Percentiles rank a stretch among this genome's conserved stretches.
These are phyloP conservation scores for Ambrosia hybrid DNA, from an alignment of 140 eudicot genomes.

Conservation along the genomic window DNA sequence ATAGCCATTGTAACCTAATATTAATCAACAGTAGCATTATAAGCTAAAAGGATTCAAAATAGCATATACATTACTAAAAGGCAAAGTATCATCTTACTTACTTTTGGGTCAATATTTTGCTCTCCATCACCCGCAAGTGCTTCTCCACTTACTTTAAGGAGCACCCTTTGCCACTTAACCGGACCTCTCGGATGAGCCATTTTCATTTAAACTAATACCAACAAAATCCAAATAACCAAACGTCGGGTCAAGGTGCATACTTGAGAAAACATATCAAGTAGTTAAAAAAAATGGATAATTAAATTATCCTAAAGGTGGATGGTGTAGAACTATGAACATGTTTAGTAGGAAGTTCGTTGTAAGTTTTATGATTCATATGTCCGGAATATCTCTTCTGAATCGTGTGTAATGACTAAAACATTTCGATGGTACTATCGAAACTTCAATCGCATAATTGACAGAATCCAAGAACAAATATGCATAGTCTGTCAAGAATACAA, in stretches of 20 bases:
- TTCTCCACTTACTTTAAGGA: conserved; percentile 98
- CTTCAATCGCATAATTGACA: no score
- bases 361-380: no score
- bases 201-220: conserved; percentile 55
- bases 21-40: conserved; percentile 14
- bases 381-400: no score
- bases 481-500: no score
- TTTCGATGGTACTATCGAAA: no score
- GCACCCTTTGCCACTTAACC: conserved; percentile 85
- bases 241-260: conserved; percentile 31
- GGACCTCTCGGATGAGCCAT: conserved; percentile 44
- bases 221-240: conserved; percentile 36
- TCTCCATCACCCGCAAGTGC: conserved; percentile 88
- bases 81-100: background rate
- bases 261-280: background rate
- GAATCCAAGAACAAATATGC: no score
- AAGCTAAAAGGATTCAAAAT: conserved; percentile 1
- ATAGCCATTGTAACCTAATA: conserved; percentile 84
- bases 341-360: background rate
- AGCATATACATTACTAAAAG: background rate
- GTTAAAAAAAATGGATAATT: background rate
- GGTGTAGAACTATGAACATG: background rate
- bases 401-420: background rate
- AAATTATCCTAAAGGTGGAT: background rate
- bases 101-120: conserved; percentile 97